phyloP scores from a whole-genome alignment of 2,329 filamentous ascomycete genomes.

The Erysiphe pisi region DNA sequence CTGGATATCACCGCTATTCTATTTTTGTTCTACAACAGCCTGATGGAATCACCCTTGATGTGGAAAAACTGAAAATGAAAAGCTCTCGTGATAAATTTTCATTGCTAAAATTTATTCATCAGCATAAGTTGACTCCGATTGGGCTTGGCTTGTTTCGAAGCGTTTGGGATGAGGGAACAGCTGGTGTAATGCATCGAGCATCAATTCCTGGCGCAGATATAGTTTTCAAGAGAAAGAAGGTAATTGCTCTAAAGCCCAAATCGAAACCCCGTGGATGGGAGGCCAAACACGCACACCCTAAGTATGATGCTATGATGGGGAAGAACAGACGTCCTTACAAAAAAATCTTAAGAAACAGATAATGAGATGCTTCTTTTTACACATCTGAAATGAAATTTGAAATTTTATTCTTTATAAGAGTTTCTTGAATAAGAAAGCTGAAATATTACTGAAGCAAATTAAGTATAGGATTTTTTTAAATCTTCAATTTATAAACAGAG shows the following conservation, averaged over 20 bases:
- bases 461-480: too few species aligned
- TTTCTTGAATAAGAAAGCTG: too few species aligned
- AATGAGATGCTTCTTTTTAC: neutral
- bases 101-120: constrained; percentile 62
- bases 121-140: constrained; percentile 58
- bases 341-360: neutral
- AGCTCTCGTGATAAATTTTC: constrained; percentile 58
- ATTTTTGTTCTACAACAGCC: constrained; percentile 76
- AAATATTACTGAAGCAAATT: too few species aligned
- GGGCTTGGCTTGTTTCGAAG: constrained; percentile 82
- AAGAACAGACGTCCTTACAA: constrained; percentile 28
- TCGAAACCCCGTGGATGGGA: constrained; percentile 55
- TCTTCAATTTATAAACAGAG: too few species aligned
- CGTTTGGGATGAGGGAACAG: constrained; percentile 78
- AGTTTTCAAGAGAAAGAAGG: constrained; percentile 71
- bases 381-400: neutral
- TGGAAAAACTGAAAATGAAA: constrained; percentile 44
- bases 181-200: constrained; percentile 73
- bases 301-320: constrained; percentile 47
- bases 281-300: constrained; percentile 52
- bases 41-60: constrained; percentile 45
- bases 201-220: constrained; percentile 65
- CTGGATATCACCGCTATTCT: constrained; percentile 79
- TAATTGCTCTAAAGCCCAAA: constrained; percentile 55
- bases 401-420: neutral